Evolutionary conservation across 2,329 filamentous ascomycete genomes (phyloP), one percentile per base, ranked within the genome.

Genomic region (Ceratocystis lukuohia): DNA sequence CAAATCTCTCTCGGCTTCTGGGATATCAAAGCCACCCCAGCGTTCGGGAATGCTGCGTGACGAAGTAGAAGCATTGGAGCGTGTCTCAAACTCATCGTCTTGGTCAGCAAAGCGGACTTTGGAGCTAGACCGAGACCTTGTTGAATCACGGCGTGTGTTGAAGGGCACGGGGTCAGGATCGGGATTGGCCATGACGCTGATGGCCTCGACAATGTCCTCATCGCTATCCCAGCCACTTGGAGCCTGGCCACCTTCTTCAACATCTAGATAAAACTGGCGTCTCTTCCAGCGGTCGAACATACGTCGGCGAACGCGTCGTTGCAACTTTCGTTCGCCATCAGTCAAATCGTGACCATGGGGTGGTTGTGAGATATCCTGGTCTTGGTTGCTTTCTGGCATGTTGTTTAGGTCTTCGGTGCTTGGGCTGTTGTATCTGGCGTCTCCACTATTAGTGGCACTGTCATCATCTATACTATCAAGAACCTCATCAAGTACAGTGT

Each of bases 21-120:
- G 88, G 17, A 95, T 86, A 64, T 91, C 88, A 74, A 89, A 87
- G n/a, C 87, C 87, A 62, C 87, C 87, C 86, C 87, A 91, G 67
- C 87, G 81, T 74, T 92, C 87, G 12, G 88, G 84, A 7, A 88
- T 80, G 71, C 84, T 88, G 59, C 85, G 80, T 2, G 88, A 91
- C 1, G 88, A 91, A 0, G 86, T 86, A 4, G 88, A 89, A 1
- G 81, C 82, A 70, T 89, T 89, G 37, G 88, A 89, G 15, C 85
- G 79, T 1, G 82, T 82, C 63, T 92, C 88, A 66, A 84, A 83
- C 68, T 91, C 88, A 28, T 68, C 67, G 64, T 85, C 82, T 68
- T 89, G 86, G 71, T 91, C 88, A 61, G 85, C 85, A 71, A 91
- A 92, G 30, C 87, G 83, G 22, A 91, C 88, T 72, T 89, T 91